Evolutionary conservation across 345 rosid species (phyloP), one percentile per base, ranked within the genome.

Genomic region (Combretum micranthum): DNA sequence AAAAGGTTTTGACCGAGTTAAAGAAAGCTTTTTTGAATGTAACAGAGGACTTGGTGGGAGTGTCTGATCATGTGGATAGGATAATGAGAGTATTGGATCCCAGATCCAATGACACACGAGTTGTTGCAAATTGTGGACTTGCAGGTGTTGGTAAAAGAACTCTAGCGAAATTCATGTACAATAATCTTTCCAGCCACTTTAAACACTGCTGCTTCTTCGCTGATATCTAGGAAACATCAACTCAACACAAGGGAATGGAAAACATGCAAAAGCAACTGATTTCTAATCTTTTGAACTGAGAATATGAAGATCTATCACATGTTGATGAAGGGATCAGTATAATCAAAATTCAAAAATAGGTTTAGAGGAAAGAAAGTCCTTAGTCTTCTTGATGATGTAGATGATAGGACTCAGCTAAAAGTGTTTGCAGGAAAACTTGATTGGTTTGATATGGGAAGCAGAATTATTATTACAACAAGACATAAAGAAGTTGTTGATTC

Each of bases 131-230:
- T n/a, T 62, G 64, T 51, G 80, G 77, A 3, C 64, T 72, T 67
- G 76, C 76, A 13, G 74, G 74, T 12, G 65, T 75, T 0, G 76
- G 79, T 5, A 75, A 75, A 45, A 75, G 76, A 11, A 71, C 76
- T 4, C 63, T 75, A 20, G 76, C 80, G 21, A 62, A 43, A 13
- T 65, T 20, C 18, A 48, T 75, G 23, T 69, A 32, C 37, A 42
- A 66, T 16, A 15, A 53, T 52, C 61, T 57, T 18, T 61, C 61
- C 9, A n/a, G n/a, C 12, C 25, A 39, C 6, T 69, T 69, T 47
- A 52, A 53, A 16, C 47, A 53, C 43, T 52, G 53, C 20, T 32
- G 65, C 46, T 74, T 74, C 45, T 44, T 66, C 0, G 44, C 57
- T 42, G 54, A 74, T 15, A 19, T 74, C 39, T 11, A 11, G 5